A percentile compares a stretch with the other conserved stretches of the same genome.
phyloP scores from a whole-genome alignment of 768 basidiomycete genomes.

The Auricularia heimuer region DNA sequence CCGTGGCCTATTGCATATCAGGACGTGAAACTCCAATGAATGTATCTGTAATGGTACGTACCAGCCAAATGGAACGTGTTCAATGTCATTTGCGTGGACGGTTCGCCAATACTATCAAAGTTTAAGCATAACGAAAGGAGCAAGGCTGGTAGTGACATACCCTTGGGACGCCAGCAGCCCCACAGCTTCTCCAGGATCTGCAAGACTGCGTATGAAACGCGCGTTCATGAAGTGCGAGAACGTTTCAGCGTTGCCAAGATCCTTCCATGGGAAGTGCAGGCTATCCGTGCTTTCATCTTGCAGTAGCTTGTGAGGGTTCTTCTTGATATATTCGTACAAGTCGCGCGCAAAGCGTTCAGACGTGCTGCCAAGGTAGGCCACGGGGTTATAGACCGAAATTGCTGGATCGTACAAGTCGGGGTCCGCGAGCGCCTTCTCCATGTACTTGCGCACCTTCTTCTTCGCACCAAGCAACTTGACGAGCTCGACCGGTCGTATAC shows the following conservation, averaged over 20 bases:
- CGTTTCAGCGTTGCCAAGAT: slow-evolving; percentile 37
- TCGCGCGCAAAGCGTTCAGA: slow-evolving; percentile 85
- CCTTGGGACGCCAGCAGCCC: slow-evolving; percentile 95
- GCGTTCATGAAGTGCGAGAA: slow-evolving; percentile 83
- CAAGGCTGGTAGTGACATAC: slow-evolving; percentile 34
- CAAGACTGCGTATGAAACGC: slow-evolving; percentile 87
- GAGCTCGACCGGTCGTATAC: slow-evolving; percentile 53
- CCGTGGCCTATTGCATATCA: slow-evolving; percentile 64
- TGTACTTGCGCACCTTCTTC: slow-evolving; percentile 58
- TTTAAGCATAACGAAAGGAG: background rate
- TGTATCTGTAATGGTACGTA: slow-evolving; percentile 23
- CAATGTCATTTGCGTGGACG: slow-evolving; percentile 98
- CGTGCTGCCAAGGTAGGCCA: slow-evolving; percentile 73
- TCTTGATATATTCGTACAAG: slow-evolving; percentile 66
- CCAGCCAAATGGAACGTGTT: slow-evolving; percentile 99
- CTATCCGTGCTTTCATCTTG: slow-evolving; percentile 24
- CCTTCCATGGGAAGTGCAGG: slow-evolving; percentile 34
- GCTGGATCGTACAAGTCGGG: slow-evolving; percentile 62
- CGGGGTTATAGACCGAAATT: slow-evolving; percentile 68
- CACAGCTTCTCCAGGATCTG: slow-evolving; percentile 98
- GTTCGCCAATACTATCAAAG: slow-evolving; percentile 77
- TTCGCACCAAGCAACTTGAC: slow-evolving; percentile 46
- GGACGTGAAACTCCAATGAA: slow-evolving; percentile 6
- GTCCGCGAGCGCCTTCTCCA: slow-evolving; percentile 85
- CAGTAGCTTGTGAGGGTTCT: slow-evolving; percentile 46